Evolutionary conservation across 1,284 basidiomycete genomes (phyloP), one percentile per base, ranked within the genome.

Genomic region (Ganoderma leucocontextum): DNA sequence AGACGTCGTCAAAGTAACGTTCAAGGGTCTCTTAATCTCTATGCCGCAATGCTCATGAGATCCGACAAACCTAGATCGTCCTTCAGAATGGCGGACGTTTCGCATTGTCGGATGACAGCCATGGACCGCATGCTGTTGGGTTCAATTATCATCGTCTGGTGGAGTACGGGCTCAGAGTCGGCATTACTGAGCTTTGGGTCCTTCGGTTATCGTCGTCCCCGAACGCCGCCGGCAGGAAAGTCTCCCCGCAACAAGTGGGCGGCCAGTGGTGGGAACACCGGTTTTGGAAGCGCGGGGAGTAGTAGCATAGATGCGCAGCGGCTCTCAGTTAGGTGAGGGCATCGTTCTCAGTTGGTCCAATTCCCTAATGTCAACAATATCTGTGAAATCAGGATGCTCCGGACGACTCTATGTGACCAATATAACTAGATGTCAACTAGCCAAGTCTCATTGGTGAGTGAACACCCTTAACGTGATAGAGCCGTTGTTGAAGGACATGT

Each of bases 21-120:
- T 29, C 49, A 12, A 41, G 38, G 39, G 8, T 8, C 12, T 42
- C 38, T 39, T 2, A 25, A 7, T 15, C 19, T 15, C 36, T 41
- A n/a, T 64, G 33, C 12, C 7, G 19, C 3, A 10, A 41, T 22
- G 19, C 44, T 61, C 61, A 67, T 49, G 9, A 52, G 38, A 57
- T 64, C 29, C 29, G 47, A 13, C 39, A 70, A 60, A 44, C 53
- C 60, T 72, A 97, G 94, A 78, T 94, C 19, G 94, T 99, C 68
- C 74, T 89, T 15, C 76, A 83, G 22, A 78, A 84, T 44, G 86
- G 86, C 7, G 97, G 97, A 0, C 87, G 89, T 29, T 86, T 99
- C 68, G 90, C 93, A 25, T 85, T 99, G 22, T 99, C 97, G 2
- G 97, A 99, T 79, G 97, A 99, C 80, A 97, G 96, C 66, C 97